Evolutionary conservation across 2,329 filamentous ascomycete genomes (phyloP).

Genomic region (Epicoccum nigrum): DNA sequence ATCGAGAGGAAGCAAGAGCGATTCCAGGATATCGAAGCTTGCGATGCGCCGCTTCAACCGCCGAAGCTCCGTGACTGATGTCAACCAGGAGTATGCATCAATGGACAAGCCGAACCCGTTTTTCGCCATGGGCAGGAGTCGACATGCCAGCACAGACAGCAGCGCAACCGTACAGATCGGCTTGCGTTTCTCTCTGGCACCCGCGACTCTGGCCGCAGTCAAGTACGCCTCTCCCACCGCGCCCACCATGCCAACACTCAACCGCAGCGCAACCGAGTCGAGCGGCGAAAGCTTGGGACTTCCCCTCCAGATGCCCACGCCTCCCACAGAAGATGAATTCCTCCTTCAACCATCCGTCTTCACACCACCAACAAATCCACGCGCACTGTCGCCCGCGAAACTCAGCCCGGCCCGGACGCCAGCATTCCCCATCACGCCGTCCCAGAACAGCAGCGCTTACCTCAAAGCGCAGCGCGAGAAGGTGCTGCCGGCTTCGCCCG

Average conservation of each 20-base stretch:
- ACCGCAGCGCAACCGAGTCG: slow-evolving; percentile 33
- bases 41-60: slow-evolving; percentile 42
- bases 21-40: slow-evolving; percentile 35
- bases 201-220: slow-evolving; percentile 44
- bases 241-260: slow-evolving; percentile 23
- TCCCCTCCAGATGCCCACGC: slow-evolving; percentile 39
- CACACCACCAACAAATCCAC: slow-evolving; percentile 27
- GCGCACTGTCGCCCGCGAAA: slow-evolving; percentile 25
- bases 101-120: slow-evolving; percentile 49
- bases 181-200: slow-evolving; percentile 65
- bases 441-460: slow-evolving; percentile 39
- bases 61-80: slow-evolving; percentile 46
- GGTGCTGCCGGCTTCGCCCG: slow-evolving; percentile 40
- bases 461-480: slow-evolving; percentile 44
- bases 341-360: slow-evolving; percentile 28
- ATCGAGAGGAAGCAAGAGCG: slow-evolving; percentile 23
- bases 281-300: slow-evolving; percentile 38
- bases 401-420: slow-evolving; percentile 33
- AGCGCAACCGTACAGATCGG: slow-evolving; percentile 75
- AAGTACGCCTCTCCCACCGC: slow-evolving; percentile 30
- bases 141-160: slow-evolving; percentile 61
- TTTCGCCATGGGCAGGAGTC: slow-evolving; percentile 31
- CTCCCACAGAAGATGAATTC: slow-evolving; percentile 17
- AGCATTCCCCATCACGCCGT: slow-evolving; percentile 34
- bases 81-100: slow-evolving; percentile 45